Base-by-base conservation (phyloP, 768 basidiomycete genomes). In the Mrakia gelida region DNA sequence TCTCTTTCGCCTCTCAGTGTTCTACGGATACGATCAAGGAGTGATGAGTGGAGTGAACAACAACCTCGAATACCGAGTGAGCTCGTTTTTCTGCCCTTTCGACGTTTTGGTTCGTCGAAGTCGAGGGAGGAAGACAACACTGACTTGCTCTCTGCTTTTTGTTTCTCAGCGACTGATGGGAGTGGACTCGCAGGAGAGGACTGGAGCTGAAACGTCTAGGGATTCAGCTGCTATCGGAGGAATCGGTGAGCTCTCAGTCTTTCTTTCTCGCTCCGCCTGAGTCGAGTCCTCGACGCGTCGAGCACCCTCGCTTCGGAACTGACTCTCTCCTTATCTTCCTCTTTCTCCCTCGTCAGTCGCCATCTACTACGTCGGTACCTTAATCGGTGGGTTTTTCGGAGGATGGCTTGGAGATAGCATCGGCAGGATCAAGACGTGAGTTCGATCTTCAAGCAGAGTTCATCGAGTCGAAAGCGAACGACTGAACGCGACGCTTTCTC, bases 331-430 rank as follows among this genome's bases (percentile, higher is more conserved):
- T 26, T 26, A 34, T 0, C 38, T 30, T 41, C 26, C 0, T 18
- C 3, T 45, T 10, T 15, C 45, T 1, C 32, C 6, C 43, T 68
- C 6, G 16, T 18, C 18, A 43, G 71, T 72, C 23, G 73, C 65
- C 43, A 63, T 79, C 45, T 79, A 79, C 56, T 79, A 79, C 32
- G n/a, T 49, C n/a, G 78, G 78, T 10, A 79, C 78, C 0, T 30
- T 79, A 0, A 56, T 79, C 21, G 78, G 78, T 21, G 78, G 54
- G 0, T 34, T 75, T 8, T 30, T 28, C 3, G 73, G 73, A 18
- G 73, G 78, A 59, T n/a, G 32, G 52, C 34, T 71, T 3, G 78
- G 78, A 41, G 78, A 79, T 16, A 15, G 2, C 2, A 72, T 72
- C 21, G 71, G 71, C 5, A 45, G 71, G 32, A 41, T 72, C 30